Percentiles rank a stretch among this genome's conserved stretches.
Conservation (phyloP, 352 stramenopile species). For the Globisporangium cederbergense region DNA sequence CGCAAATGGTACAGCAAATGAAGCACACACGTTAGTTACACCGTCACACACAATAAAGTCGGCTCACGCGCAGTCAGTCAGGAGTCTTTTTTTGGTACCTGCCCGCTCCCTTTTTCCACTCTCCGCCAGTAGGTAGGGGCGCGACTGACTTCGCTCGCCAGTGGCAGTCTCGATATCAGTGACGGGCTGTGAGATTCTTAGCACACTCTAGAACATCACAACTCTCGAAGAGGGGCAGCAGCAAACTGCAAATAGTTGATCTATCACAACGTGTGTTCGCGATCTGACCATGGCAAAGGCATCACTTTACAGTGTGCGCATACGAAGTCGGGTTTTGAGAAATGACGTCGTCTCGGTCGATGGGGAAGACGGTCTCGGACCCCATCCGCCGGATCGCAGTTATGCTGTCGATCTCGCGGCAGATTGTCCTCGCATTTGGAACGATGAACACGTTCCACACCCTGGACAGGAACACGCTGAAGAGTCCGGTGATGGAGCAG, state of each 20-base stretch:
- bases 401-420: slow-evolving; percentile 43
- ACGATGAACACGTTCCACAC: slow-evolving; percentile 33
- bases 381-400: slow-evolving; percentile 19
- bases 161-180: background rate
- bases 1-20: background rate
- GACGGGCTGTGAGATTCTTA: too few species aligned
- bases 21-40: background rate
- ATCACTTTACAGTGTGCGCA: slow-evolving; percentile 2
- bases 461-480: slow-evolving; percentile 28
- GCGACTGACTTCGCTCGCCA: too few species aligned
- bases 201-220: too few species aligned
- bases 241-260: too few species aligned
- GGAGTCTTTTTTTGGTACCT: background rate
- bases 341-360: slow-evolving; percentile 24
- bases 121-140: too few species aligned
- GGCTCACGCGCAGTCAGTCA: background rate
- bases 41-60: background rate
- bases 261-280: background rate
- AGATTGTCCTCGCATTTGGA: slow-evolving; percentile 44
- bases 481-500: slow-evolving; percentile 29
- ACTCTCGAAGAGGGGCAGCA: too few species aligned
- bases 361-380: slow-evolving; percentile 36
- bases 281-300: background rate
- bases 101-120: too few species aligned
- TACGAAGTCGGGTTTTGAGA: background rate